Base-by-base conservation (phyloP, 805 yeast species). In the Lipomyces chichibuensis region DNA sequence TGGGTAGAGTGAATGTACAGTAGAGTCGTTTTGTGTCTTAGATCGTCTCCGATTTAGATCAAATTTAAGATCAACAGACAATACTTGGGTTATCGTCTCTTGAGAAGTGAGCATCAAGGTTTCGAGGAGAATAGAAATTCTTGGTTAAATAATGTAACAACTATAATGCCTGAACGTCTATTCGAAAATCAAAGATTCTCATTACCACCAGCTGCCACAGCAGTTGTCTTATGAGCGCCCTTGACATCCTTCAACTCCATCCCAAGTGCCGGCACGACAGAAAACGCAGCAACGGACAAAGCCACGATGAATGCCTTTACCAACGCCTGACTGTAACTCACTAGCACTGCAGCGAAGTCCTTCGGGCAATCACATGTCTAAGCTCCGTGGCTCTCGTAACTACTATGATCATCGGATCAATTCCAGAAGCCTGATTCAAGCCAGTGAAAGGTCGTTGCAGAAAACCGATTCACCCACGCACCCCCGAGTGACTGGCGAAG, bases 161-260 rank as follows among this genome's bases (percentile, higher is more conserved):
- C 32, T 29, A 29, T 29, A 29, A 1, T 29, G 32, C 32, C 7
- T 29, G 32, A 29, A 29, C 32, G 7, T 29, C 32, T 29, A 29
- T 29, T 5, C 32, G 6, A 7, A 29, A 29, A 29, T 29, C 32
- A 29, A 29, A 1, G 32, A 29, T 29, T 5, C 7, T 29, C 32
- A 5, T 29, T 29, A 29, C 32, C 32, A 4, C 6, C 32, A 5
- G 32, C 32, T 29, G 32, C 32, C 32, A 5, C 32, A 29, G 32
- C 5, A 29, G 32, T 4, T 29, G 32, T 29, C 32, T 29, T 14
- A 37, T 4, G 39, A 37, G 17, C 37, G 11, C 23, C 23, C 57
- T 60, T 62, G 64, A 62, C 65, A 25, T 58, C 57, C 35, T 25
- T 20, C 64, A 64, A 62, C 29, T 62, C 54, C 63, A 62, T 58